Evolutionary conservation across 2,329 filamentous ascomycete genomes (phyloP), one percentile per base, ranked within the genome.

Genomic region (Cladophialophora yegresii): DNA sequence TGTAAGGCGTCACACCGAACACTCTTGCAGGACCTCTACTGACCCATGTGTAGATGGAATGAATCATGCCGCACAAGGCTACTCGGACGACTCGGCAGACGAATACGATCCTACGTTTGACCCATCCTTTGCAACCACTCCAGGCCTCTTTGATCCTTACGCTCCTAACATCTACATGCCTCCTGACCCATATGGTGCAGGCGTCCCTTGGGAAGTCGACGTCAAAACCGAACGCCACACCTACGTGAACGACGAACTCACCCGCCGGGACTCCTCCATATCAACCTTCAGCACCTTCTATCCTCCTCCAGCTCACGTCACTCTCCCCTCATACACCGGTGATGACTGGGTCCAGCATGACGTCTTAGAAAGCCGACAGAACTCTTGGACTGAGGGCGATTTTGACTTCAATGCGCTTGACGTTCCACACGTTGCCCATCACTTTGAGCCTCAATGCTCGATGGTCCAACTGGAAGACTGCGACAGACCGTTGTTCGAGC

Each of bases 181-280:
- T 56, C 77, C 82, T 79, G 84, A 89, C 78, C 26, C 61, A 45
- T 89, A 77, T 78, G 78, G 80, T 3, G 77, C 82, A 28, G 71
- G 74, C 59, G 75, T 85, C 70, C 92, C 93, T 0, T 97, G 96
- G 75, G 93, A 97, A 78, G 88, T 97, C 66, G 93, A 97, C 76
- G 90, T 98, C 81, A 96, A 93, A 84, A 97, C 93, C 0, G 93
- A 97, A 80, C 85, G 91, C 69, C 92, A 97, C 72, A 92, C 96
- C 82, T 96, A 91, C 77, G 88, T 97, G 77, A 92, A 97, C 73
- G 91, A 97, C 75, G 85, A 96, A 62, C 92, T 91, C 4, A 90
- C 92, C 13, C 83, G 93, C 65, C 84, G 87, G 70, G 93, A 97
- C 78, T 96, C 92, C 12, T 91, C 91, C 33, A 88, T 92, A 43